Conservation (phyloP, 306 rosid species). For the Fragaria iinumae region DNA sequence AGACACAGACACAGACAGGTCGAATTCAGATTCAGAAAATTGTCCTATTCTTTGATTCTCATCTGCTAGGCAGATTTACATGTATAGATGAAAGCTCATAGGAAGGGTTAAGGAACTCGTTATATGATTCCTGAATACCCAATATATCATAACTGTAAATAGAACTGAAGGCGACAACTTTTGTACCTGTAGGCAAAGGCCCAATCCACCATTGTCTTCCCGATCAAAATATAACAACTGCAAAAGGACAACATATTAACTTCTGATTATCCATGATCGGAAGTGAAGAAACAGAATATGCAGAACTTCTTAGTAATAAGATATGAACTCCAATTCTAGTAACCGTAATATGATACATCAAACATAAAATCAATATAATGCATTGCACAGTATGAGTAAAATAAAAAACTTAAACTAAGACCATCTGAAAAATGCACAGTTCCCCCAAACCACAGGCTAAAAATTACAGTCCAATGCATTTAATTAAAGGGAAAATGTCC, state of each 20-base stretch:
- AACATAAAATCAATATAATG: background rate
- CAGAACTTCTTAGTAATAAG: background rate
- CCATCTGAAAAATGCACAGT: background rate
- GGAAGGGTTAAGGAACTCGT: background rate
- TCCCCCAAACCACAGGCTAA: background rate
- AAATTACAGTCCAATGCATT: background rate
- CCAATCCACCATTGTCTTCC: slow-evolving; percentile 80
- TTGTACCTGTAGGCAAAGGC: slow-evolving; percentile 91
- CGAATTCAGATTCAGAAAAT: background rate
- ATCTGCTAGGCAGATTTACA: background rate
- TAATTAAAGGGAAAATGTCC: background rate
- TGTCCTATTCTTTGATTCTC: background rate
- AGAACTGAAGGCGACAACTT: slow-evolving; percentile 13
- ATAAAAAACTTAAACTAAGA: background rate
- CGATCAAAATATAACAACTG: slow-evolving; percentile 89
- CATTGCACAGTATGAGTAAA: background rate
- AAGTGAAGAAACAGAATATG: background rate
- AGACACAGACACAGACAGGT: background rate
- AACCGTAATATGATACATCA: background rate
- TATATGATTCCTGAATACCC: background rate
- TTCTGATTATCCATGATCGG: background rate
- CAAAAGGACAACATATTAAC: slow-evolving; percentile 17
- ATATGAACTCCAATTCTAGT: background rate
- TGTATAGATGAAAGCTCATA: background rate
- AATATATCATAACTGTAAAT: background rate